A percentile compares a stretch with the other conserved stretches of the same genome.
Conservation (phyloP, 768 basidiomycete genomes). For the Phallus indusiatus region DNA sequence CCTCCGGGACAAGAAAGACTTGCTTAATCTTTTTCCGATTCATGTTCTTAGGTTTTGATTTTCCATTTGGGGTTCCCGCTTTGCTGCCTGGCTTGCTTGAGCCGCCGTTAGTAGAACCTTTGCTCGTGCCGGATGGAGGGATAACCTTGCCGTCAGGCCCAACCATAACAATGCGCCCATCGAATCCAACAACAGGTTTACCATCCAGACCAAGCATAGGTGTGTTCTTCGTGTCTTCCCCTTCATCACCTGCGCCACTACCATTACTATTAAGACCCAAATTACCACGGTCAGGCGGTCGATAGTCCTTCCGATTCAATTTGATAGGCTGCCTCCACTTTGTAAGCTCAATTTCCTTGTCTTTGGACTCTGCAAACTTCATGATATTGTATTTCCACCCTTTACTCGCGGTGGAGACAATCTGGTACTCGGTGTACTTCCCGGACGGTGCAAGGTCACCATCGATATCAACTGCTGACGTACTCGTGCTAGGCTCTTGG, state of each 20-base stretch:
- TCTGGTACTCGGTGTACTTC: conserved; percentile 67
- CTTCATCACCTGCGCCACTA: conserved; percentile 17
- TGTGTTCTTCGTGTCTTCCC: conserved; percentile 40
- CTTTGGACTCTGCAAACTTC: conserved; percentile 69
- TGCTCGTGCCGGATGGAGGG: conserved; percentile 32
- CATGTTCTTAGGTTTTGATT: background rate
- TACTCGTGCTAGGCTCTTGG: too few species aligned
- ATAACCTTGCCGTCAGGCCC: conserved; percentile 59
- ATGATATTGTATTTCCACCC: conserved; percentile 91
- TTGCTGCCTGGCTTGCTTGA: too few species aligned
- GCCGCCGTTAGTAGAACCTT: conserved; percentile 11
- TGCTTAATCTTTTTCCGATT: conserved; percentile 60
- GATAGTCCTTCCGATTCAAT: conserved; percentile 78
- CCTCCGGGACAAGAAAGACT: conserved; percentile 76
- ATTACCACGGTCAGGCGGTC: conserved; percentile 33
- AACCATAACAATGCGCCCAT: conserved; percentile 74
- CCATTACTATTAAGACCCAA: background rate
- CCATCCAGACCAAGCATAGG: conserved; percentile 82
- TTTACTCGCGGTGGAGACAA: conserved; percentile 71
- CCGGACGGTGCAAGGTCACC: too few species aligned
- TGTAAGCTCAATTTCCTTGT: conserved; percentile 55
- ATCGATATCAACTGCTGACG: too few species aligned
- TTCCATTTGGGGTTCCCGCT: too few species aligned
- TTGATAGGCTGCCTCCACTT: conserved; percentile 70
- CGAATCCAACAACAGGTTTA: conserved; percentile 69